These are phyloP conservation scores for Scenedesmus sp. DNA, from an alignment of 163 green algal species.

Conservation along the genomic window DNA sequence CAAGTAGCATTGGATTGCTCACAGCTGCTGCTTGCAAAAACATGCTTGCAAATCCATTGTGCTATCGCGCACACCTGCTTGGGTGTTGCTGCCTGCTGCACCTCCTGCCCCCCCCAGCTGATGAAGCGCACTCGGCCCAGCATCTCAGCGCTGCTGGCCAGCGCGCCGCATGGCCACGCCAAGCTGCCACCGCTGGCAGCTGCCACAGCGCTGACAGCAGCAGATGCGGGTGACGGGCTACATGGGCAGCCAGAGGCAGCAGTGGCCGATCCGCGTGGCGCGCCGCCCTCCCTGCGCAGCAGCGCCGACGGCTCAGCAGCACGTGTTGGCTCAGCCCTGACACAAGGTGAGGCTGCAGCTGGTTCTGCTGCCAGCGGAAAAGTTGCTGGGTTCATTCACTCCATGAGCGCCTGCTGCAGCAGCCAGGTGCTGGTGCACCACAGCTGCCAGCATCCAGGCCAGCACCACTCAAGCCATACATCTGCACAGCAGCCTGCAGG, in stretches of 20 bases:
- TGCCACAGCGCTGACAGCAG: neutral
- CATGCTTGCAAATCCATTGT: too few species aligned
- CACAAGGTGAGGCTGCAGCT: too few species aligned
- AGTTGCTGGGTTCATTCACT: too few species aligned
- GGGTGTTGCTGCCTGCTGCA: too few species aligned
- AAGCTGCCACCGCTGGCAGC: slow-evolving; percentile 27
- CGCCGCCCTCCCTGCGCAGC: neutral
- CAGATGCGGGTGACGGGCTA: neutral
- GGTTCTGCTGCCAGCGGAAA: too few species aligned
- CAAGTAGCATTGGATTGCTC: too few species aligned
- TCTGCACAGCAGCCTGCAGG: neutral
- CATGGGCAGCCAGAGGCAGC: neutral
- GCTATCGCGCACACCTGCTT: too few species aligned
- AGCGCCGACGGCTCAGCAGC: neutral
- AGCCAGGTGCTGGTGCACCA: neutral
- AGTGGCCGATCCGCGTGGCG: neutral
- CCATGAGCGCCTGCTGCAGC: too few species aligned
- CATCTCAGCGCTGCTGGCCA: neutral
- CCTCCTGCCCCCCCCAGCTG: neutral
- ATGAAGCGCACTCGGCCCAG: slow-evolving; percentile 11
- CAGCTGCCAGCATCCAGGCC: neutral
- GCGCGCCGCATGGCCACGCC: neutral
- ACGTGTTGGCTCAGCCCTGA: neutral
- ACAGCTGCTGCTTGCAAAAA: too few species aligned
- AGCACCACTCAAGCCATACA: neutral